Evolutionary conservation across 192 early-diverging fungal genomes (phyloP).

Genomic region (Allomyces macrogynus): DNA sequence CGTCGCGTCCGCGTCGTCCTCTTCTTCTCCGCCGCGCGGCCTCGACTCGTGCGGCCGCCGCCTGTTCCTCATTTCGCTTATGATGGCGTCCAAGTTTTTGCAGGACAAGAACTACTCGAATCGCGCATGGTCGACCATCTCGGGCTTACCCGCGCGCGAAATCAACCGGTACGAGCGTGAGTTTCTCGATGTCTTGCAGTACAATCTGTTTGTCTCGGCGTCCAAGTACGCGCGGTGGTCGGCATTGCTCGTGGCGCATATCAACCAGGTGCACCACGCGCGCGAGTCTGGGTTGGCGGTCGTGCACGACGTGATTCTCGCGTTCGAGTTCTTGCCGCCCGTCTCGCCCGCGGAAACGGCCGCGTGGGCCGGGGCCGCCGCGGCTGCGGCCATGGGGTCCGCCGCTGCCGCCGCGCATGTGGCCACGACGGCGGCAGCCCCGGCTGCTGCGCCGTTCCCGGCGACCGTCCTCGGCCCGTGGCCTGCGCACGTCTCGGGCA

Average conservation of each 20-base stretch:
- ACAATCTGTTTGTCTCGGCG: no score
- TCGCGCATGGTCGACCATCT: slow-evolving; percentile 69
- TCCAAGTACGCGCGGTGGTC: no score
- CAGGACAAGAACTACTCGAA: slow-evolving; percentile 68
- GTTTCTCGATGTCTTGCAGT: no score
- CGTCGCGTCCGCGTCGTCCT: no score
- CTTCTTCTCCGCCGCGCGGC: slow-evolving; percentile 19
- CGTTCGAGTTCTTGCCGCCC: background rate
- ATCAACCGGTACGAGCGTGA: no score
- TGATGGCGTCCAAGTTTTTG: slow-evolving; percentile 70
- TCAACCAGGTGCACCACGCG: background rate
- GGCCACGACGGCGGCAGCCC: background rate
- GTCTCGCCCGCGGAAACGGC: background rate
- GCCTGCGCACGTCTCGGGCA: background rate
- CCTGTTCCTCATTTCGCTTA: slow-evolving; percentile 67
- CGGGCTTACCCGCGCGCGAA: slow-evolving; percentile 47
- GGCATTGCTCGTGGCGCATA: slow-evolving; percentile 12
- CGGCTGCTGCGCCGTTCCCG: background rate
- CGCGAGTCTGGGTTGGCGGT: slow-evolving; percentile 3
- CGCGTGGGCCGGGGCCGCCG: background rate
- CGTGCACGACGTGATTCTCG: background rate
- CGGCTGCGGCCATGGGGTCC: background rate
- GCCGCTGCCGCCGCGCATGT: background rate
- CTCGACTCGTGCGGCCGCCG: slow-evolving; percentile 47
- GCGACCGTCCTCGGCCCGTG: background rate